phyloP scores from a whole-genome alignment of 176 grass and related monocot species.

The Aegilops speltoides region DNA sequence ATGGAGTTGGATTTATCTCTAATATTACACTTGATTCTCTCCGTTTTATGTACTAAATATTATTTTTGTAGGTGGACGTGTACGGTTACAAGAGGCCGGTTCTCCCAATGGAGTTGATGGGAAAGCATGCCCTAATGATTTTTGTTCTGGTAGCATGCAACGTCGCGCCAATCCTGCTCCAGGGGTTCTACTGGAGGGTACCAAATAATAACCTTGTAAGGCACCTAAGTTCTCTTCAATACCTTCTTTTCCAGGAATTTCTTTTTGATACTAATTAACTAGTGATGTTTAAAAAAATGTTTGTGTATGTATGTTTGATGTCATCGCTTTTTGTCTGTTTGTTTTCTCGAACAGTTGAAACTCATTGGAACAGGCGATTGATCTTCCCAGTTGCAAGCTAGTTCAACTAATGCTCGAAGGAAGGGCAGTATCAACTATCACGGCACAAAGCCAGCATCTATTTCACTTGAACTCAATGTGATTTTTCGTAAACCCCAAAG shows the following conservation, averaged over 20 bases:
- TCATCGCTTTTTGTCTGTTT: neutral
- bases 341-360: neutral
- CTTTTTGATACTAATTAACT: neutral
- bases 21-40: neutral
- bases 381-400: neutral
- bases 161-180: conserved; percentile 54
- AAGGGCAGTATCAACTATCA: neutral
- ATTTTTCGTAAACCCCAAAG: neutral
- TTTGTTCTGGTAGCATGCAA: conserved; percentile 76
- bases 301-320: neutral
- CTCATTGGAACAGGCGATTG: neutral
- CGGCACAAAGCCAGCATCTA: neutral
- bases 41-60: neutral
- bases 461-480: neutral
- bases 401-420: neutral
- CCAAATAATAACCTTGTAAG: conserved; percentile 68
- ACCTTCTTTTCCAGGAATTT: too few relatives aligned
- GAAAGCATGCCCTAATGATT: conserved; percentile 70
- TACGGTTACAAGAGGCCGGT: conserved; percentile 50
- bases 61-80: conserved; percentile 59
- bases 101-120: conserved; percentile 68
- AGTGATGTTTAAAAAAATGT: neutral
- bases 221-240: neutral
- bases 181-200: conserved; percentile 68
- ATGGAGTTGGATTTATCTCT: neutral